Evolutionary conservation across 2,329 filamentous ascomycete genomes (phyloP).

Genomic region (Botryotinia globosa): DNA sequence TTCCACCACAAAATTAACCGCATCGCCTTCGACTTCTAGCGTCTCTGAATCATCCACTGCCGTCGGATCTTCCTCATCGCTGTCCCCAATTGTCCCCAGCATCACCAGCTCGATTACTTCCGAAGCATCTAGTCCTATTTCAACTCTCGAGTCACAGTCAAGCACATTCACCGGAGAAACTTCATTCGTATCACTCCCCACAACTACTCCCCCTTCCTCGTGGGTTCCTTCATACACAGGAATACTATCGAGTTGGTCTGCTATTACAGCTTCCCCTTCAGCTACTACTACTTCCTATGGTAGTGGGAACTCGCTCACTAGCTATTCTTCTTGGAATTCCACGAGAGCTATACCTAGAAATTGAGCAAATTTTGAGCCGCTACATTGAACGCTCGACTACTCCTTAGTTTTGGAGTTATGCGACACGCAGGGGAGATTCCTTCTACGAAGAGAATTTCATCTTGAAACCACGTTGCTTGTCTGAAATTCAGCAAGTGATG

Average conservation of each 20-base stretch:
- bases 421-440: neutral
- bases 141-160: neutral
- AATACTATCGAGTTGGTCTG: constrained; percentile 8
- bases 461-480: neutral
- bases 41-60: neutral
- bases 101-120: neutral
- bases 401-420: neutral
- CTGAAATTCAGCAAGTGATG: neutral
- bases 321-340: constrained; percentile 34
- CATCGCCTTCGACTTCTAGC: neutral
- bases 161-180: constrained; percentile 1
- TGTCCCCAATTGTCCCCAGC: neutral
- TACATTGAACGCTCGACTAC: neutral
- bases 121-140: neutral
- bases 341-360: constrained; percentile 7
- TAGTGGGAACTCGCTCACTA: constrained; percentile 37
- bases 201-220: neutral
- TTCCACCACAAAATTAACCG: constrained; percentile 2
- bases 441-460: neutral
- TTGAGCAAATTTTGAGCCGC: neutral
- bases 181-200: constrained; percentile 14
- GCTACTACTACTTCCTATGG: constrained; percentile 29
- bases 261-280: constrained; percentile 11
- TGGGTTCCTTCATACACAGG: constrained; percentile 19
- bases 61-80: neutral